phyloP scores from a whole-genome alignment of 768 basidiomycete species.

The Lentinula detonsa region DNA sequence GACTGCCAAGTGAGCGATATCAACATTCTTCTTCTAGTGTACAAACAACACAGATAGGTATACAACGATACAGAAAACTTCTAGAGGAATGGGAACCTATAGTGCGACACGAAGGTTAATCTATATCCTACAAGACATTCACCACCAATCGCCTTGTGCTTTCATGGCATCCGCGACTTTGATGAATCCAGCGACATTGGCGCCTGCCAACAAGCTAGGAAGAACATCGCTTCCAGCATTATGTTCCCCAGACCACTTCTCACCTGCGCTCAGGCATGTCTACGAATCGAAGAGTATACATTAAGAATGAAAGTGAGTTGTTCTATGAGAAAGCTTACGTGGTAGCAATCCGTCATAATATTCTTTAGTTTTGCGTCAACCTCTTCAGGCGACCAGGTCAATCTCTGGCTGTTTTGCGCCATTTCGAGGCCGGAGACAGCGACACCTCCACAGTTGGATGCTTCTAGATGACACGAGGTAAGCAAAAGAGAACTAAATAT shows the following conservation, averaged over 20 bases:
- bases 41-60: no score
- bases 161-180: conserved; percentile 70
- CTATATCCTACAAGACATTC: conserved; percentile 7
- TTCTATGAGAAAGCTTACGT: conserved; percentile 18
- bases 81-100: no score
- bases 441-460: conserved; percentile 68
- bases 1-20: no score
- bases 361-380: conserved; percentile 64
- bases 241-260: conserved; percentile 50
- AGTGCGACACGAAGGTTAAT: no score
- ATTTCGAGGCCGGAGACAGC: conserved; percentile 76
- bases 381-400: conserved; percentile 54
- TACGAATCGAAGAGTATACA: conserved; percentile 11
- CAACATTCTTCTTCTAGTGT: no score
- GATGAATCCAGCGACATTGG: conserved; percentile 70
- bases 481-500: not conserved
- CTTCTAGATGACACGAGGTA: conserved; percentile 23
- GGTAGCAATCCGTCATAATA: conserved; percentile 66
- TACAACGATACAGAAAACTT: no score
- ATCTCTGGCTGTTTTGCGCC: conserved; percentile 70
- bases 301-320: not conserved
- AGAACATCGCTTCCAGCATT: conserved; percentile 26
- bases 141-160: conserved; percentile 77
- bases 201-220: conserved; percentile 54
- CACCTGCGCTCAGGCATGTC: conserved; percentile 51